phyloP scores from a whole-genome alignment of 805 yeast species.

The Zygosaccharomyces kombuchaensis region DNA sequence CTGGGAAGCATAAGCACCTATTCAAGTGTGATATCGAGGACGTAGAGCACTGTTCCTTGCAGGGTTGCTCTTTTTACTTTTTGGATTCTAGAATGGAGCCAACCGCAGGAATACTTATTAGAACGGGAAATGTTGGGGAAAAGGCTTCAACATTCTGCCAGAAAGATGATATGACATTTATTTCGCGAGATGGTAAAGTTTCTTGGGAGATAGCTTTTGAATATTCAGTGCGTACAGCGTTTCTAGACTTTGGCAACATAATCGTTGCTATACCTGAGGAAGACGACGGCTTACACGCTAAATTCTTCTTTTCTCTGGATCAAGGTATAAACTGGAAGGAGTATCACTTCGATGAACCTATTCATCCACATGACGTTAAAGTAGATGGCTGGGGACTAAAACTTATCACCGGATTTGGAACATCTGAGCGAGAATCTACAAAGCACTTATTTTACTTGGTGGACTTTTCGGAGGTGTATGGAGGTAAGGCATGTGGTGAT shows the following conservation, averaged over 20 bases:
- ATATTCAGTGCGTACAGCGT: conserved; percentile 49
- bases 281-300: conserved; percentile 32
- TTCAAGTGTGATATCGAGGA: conserved; percentile 27
- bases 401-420: conserved; percentile 52
- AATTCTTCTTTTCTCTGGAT: conserved; percentile 55
- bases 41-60: conserved; percentile 47
- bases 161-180: conserved; percentile 41
- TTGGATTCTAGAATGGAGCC: conserved; percentile 42
- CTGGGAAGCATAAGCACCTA: conserved; percentile 33
- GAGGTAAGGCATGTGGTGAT: conserved; percentile 38
- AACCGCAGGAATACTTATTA: conserved; percentile 47
- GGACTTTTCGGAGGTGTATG: conserved; percentile 55
- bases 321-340: conserved; percentile 65
- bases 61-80: conserved; percentile 20
- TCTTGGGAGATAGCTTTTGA: conserved; percentile 58
- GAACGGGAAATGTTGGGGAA: conserved; percentile 17
- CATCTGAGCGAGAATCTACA: conserved; percentile 36
- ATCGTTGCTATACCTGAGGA: conserved; percentile 49
- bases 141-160: conserved; percentile 4
- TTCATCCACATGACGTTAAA: conserved; percentile 39
- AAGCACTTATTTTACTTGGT: conserved; percentile 32
- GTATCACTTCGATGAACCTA: conserved; percentile 40
- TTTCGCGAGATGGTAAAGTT: conserved; percentile 71
- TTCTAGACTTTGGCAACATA: conserved; percentile 76
- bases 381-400: conserved; percentile 60